Evolutionary conservation across 2,329 filamentous ascomycete genomes (phyloP), one percentile per base, ranked within the genome.

Genomic region (Diplodia sapinea): DNA sequence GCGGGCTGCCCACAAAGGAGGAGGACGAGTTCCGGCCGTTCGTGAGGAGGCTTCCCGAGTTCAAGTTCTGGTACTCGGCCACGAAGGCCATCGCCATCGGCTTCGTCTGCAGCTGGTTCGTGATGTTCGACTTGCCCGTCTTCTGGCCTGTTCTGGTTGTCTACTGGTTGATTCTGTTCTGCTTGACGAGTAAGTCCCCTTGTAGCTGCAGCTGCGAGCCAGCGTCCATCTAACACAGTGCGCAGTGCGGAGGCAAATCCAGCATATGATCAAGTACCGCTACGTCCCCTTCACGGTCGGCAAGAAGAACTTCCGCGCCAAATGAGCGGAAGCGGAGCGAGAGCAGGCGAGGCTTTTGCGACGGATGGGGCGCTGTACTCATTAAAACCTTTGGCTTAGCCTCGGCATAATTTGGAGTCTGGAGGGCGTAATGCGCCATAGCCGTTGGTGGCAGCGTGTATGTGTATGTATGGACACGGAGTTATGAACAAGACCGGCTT

Each of bases 231-330:
- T 56, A 63, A 70, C 47, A 49, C 9, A 52, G 36, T 70, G 26
- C 52, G 36, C 74, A 96, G 93, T 99, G 95, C 89, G 95, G 81
- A 92, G 95, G 85, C 95, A 99, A 83, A 99, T 99, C 74, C 95
- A 99, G 84, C 95, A 98, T 83, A 99, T 99, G 95, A 94, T 99
- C 87, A 99, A 98, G 85, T 99, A 98, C 85, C 92, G 94, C 82
- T 99, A 97, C 78, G 93, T 97, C 36, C 93, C 94, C 50, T 97
- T 97, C 83, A 90, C 92, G 50, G 88, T 96, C 72, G 94, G 94
- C 80, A 97, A 97, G 87, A 78, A 76, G 68, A 74, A 76, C 23
- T 68, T 68, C 50, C 57, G 59, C 49, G 66, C 36, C 57, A 68
- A 68, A 64, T 68, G 51, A 55, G 57, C 66, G 65, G 31, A n/a